Evolutionary conservation across 345 rosid species (phyloP).

Genomic region (Eucalyptus polybractea): DNA sequence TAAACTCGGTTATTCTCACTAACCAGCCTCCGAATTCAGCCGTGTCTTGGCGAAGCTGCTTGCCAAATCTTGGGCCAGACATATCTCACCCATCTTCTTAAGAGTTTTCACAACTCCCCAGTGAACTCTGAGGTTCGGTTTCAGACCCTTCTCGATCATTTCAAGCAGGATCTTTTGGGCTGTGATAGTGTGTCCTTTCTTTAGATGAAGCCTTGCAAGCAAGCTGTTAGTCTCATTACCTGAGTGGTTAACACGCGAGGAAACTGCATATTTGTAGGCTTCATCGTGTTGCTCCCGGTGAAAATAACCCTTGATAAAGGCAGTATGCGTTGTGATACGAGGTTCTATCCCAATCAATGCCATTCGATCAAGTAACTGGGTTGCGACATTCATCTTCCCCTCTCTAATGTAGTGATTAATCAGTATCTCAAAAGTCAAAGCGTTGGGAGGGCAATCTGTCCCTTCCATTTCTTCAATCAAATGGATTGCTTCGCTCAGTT

Average conservation of each 20-base stretch:
- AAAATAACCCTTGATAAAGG: slow-evolving; percentile 26
- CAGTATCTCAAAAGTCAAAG: slow-evolving; percentile 37
- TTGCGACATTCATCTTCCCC: slow-evolving; percentile 17
- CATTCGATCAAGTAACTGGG: slow-evolving; percentile 21
- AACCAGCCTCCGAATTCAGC: not conserved
- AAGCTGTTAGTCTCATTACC: slow-evolving; percentile 17
- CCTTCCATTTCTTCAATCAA: slow-evolving; percentile 20
- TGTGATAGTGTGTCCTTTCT: slow-evolving; percentile 6
- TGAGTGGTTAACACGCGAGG: slow-evolving; percentile 1
- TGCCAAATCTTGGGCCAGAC: slow-evolving; percentile 9
- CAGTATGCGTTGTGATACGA: slow-evolving; percentile 27
- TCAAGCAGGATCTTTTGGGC: slow-evolving; percentile 27
- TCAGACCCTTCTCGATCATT: slow-evolving; percentile 40
- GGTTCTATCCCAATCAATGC: slow-evolving; percentile 26
- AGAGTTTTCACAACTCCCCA: slow-evolving; percentile 15
- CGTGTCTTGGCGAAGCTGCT: not conserved
- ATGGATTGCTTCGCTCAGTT: slow-evolving; percentile 7
- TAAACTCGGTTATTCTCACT: not conserved
- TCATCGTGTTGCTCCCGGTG: slow-evolving; percentile 6
- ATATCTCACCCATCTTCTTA: slow-evolving; percentile 4
- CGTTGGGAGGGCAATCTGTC: slow-evolving; percentile 23
- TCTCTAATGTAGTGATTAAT: slow-evolving; percentile 8
- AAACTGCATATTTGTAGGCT: slow-evolving; percentile 20
- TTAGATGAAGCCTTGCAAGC: slow-evolving; percentile 32
- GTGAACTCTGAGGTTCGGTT: slow-evolving; percentile 21